Conservation (phyloP, 106 monocot genomes). For the Xerophyta viscosa region DNA sequence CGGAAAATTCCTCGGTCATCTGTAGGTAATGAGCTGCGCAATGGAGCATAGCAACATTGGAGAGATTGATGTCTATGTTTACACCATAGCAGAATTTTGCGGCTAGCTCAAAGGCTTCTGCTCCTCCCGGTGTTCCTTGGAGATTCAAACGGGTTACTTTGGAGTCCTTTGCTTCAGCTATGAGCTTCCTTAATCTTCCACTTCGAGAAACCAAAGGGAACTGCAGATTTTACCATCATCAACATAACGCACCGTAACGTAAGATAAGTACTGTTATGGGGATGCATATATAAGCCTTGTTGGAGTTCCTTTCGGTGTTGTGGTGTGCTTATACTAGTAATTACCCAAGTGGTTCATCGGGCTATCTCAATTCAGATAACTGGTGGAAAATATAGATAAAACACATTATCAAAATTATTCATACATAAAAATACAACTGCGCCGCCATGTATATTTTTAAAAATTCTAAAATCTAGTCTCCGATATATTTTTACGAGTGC, state of each 20-base stretch:
- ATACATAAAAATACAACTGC: too few relatives aligned
- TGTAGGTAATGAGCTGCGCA: slow-evolving; percentile 67
- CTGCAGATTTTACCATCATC: slow-evolving; percentile 19
- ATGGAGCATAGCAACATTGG: slow-evolving; percentile 65
- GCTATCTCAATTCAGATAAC: too few relatives aligned
- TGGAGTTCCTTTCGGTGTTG: too few relatives aligned
- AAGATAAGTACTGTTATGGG: too few relatives aligned
- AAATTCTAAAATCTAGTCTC: too few relatives aligned
- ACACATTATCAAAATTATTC: too few relatives aligned
- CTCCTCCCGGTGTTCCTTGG: slow-evolving; percentile 59
- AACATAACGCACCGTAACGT: neutral
- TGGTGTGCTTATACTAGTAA: too few relatives aligned
- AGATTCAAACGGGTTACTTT: slow-evolving; percentile 50
- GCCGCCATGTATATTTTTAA: too few relatives aligned
- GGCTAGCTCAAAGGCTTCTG: slow-evolving; percentile 72
- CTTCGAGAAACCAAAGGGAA: slow-evolving; percentile 84
- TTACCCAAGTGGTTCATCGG: too few relatives aligned
- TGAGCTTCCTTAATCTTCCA: slow-evolving; percentile 76
- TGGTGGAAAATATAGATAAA: too few relatives aligned
- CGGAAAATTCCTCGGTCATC: slow-evolving; percentile 80
- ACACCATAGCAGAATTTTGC: slow-evolving; percentile 86
- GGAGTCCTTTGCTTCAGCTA: slow-evolving; percentile 53
- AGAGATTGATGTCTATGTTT: slow-evolving; percentile 43
- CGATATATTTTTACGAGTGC: too few relatives aligned
- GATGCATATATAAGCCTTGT: too few relatives aligned